phyloP scores from a whole-genome alignment of 495 filamentous ascomycete species.

The Penicillium cinerascens region DNA sequence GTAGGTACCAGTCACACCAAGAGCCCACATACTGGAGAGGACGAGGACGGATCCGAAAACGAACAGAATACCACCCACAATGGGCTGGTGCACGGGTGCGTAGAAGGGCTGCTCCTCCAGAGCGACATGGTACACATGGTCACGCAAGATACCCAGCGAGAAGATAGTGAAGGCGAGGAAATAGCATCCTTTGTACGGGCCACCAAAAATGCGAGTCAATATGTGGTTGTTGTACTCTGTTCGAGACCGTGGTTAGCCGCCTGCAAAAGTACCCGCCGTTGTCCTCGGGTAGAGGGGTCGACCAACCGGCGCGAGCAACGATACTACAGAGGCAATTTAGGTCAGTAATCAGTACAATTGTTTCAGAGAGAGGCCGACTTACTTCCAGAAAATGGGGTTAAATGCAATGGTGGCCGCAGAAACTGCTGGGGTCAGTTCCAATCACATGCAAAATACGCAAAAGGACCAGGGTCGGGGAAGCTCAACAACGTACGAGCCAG shows the following conservation, averaged over 20 bases:
- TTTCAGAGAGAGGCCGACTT: constrained; percentile 18
- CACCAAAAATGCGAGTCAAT: constrained; percentile 84
- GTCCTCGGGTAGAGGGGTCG: constrained; percentile 3
- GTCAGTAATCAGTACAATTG: background rate
- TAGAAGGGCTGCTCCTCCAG: constrained; percentile 43
- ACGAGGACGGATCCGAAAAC: constrained; percentile 79
- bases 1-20: constrained; percentile 97
- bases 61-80: constrained; percentile 67
- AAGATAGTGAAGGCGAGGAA: constrained; percentile 86
- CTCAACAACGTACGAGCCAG: constrained; percentile 38
- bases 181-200: constrained; percentile 81
- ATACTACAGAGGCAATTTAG: constrained; percentile 26
- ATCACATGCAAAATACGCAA: constrained; percentile 37
- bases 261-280: constrained; percentile 1
- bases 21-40: constrained; percentile 79
- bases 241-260: constrained; percentile 13
- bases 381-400: constrained; percentile 59
- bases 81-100: constrained; percentile 63
- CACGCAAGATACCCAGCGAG: constrained; percentile 81
- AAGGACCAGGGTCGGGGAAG: background rate
- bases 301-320: constrained; percentile 46
- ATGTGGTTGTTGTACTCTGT: constrained; percentile 87
- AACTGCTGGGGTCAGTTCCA: constrained; percentile 33
- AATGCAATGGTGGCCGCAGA: constrained; percentile 50
- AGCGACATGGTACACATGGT: constrained; percentile 56